These are phyloP conservation scores for Fraxinus sp. DNA, from an alignment of 305 asterid genomes.

Conservation along the genomic window DNA sequence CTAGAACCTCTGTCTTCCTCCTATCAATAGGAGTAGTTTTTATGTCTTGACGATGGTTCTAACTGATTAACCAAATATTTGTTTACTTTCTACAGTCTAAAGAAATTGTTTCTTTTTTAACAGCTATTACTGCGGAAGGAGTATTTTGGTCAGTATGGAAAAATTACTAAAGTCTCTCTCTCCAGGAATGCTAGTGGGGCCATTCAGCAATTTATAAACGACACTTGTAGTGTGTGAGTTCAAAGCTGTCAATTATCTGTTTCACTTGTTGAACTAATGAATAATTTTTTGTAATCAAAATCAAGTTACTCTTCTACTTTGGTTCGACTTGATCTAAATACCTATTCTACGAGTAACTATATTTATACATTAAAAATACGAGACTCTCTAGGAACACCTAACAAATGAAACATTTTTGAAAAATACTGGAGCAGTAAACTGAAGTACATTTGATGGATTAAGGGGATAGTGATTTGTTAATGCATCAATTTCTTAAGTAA, in stretches of 20 bases:
- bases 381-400: background rate
- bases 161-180: slow-evolving; percentile 80
- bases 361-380: background rate
- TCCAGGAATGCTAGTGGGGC: slow-evolving; percentile 96
- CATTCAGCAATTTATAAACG: slow-evolving; percentile 79
- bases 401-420: background rate
- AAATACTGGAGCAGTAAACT: background rate
- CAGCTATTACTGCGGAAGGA: slow-evolving; percentile 82
- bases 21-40: slow-evolving; percentile 18
- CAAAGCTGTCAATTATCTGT: slow-evolving; percentile 23
- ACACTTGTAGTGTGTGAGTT: slow-evolving; percentile 94
- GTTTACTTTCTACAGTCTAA: slow-evolving; percentile 24
- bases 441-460: background rate
- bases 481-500: background rate
- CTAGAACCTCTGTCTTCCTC: slow-evolving; percentile 4
- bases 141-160: slow-evolving; percentile 95
- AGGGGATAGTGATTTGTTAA: background rate
- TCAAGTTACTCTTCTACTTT: background rate
- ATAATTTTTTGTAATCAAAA: slow-evolving; percentile 1
- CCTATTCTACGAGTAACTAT: background rate
- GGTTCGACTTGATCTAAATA: background rate
- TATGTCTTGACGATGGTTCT: slow-evolving; percentile 1
- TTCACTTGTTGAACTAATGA: slow-evolving; percentile 1
- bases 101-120: slow-evolving; percentile 21
- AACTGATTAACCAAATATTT: slow-evolving; percentile 5